Percentiles rank a stretch among this genome's conserved stretches.
Evolutionary conservation across 768 basidiomycete species (phyloP).

Genomic region (Daedalea quercina): DNA sequence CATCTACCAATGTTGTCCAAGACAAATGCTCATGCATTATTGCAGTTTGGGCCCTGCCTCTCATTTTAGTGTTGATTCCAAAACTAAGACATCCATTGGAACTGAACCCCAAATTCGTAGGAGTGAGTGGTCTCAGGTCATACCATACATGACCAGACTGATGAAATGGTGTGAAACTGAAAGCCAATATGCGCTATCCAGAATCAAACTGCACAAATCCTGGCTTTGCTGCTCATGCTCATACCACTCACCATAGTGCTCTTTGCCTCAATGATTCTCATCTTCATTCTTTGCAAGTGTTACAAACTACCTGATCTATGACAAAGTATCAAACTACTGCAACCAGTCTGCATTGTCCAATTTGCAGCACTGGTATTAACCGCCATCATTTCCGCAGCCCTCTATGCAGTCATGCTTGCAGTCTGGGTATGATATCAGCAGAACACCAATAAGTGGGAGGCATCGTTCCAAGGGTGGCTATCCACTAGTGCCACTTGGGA

Average conservation of each 20-base stretch:
- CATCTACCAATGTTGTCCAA: not conserved
- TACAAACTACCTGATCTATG: conserved; percentile 6
- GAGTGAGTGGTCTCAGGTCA: not conserved
- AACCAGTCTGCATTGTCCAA: conserved; percentile 11
- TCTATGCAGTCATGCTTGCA: conserved; percentile 13
- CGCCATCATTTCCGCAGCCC: conserved; percentile 12
- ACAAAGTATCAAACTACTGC: conserved; percentile 3
- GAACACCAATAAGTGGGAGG: not conserved
- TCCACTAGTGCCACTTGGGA: conserved; percentile 15
- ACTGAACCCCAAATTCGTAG: conserved; percentile 3
- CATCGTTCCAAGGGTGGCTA: not conserved
- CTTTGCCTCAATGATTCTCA: conserved; percentile 6
- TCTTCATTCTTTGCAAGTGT: conserved; percentile 9
- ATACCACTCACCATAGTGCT: conserved; percentile 12
- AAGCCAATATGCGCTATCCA: conserved; percentile 14
- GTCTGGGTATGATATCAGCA: conserved; percentile 5
- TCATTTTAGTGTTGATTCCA: conserved; percentile 10
- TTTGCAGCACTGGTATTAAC: conserved; percentile 13
- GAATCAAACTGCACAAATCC: conserved; percentile 10
- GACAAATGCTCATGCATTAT: not conserved
- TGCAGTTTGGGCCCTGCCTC: conserved; percentile 17
- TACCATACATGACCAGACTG: conserved; percentile 7
- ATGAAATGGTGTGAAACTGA: too few species aligned
- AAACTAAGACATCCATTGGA: not conserved
- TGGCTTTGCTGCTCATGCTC: conserved; percentile 12